Evolutionary conservation across 2,329 filamentous ascomycete genomes (phyloP).

Genomic region (Colletotrichum viniferum): DNA sequence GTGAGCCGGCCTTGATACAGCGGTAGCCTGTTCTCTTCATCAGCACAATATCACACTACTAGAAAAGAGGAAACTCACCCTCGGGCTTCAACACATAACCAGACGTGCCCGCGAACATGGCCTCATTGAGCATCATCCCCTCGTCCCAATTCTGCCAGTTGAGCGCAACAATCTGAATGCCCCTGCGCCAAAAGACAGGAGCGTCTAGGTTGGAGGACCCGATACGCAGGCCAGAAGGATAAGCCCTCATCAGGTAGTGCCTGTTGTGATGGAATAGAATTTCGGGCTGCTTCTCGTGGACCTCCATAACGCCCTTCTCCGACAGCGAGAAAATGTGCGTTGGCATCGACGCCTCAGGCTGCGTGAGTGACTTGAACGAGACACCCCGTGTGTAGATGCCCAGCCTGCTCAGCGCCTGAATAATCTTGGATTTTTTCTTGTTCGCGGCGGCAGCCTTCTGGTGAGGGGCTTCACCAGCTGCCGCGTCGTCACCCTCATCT

Average conservation of each 20-base stretch:
- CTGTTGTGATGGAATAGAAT: constrained; percentile 82
- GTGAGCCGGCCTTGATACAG: constrained; percentile 30
- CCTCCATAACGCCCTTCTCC: constrained; percentile 67
- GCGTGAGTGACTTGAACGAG: constrained; percentile 78
- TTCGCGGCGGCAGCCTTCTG: constrained; percentile 25
- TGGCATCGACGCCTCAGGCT: constrained; percentile 71
- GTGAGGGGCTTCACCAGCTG: constrained; percentile 40
- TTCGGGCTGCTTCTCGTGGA: constrained; percentile 52
- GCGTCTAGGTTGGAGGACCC: constrained; percentile 88
- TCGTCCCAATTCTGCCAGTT: constrained; percentile 94
- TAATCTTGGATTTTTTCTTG: constrained; percentile 65
- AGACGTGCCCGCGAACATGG: constrained; percentile 83
- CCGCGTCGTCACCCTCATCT: constrained; percentile 37
- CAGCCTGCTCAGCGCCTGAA: constrained; percentile 74
- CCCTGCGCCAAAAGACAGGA: constrained; percentile 82
- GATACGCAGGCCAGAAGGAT: constrained; percentile 82
- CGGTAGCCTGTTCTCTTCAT: constrained; percentile 38
- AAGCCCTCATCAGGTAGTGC: constrained; percentile 83
- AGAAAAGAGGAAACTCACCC: constrained; percentile 45
- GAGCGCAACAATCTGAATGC: constrained; percentile 87
- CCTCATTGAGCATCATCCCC: constrained; percentile 95
- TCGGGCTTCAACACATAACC: constrained; percentile 87
- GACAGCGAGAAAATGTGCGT: constrained; percentile 73
- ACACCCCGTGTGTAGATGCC: constrained; percentile 86
- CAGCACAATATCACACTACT: not conserved